Conservation (phyloP, 306 rosid species). For the Canavalia gladiata region DNA sequence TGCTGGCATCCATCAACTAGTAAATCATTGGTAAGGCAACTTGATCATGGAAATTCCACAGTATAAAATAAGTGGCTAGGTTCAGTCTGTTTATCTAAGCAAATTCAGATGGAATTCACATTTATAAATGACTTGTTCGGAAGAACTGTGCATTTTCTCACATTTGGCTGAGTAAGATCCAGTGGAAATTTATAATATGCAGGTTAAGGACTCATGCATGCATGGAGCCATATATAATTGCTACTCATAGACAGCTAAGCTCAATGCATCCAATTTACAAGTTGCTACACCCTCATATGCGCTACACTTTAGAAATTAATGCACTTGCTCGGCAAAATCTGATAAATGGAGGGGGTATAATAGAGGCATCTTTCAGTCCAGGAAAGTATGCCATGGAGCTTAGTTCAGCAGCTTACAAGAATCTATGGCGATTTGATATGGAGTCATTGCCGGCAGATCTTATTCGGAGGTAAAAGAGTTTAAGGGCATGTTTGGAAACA, state of each 20-base stretch:
- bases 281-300: constrained; percentile 95
- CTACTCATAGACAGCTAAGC: constrained; percentile 91
- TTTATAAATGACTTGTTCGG: constrained; percentile 5
- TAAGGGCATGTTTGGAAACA: not conserved
- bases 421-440: constrained; percentile 87
- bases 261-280: constrained; percentile 92
- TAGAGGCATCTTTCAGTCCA: constrained; percentile 89
- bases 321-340: constrained; percentile 89
- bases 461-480: constrained; percentile 69
- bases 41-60: constrained; percentile 29
- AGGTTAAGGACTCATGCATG: constrained; percentile 98
- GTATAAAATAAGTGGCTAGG: not conserved
- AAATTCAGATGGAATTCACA: constrained; percentile 7
- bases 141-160: constrained; percentile 29
- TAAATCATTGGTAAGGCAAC: constrained; percentile 84
- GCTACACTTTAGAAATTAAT: constrained; percentile 91
- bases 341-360: constrained; percentile 92
- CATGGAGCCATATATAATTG: constrained; percentile 94
- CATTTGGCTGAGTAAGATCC: constrained; percentile 29
- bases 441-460: constrained; percentile 96
- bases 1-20: constrained; percentile 92
- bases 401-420: constrained; percentile 90
- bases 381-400: constrained; percentile 90
- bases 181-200: constrained; percentile 46
- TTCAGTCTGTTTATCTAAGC: not conserved